Percentiles rank a stretch among this genome's conserved stretches.
Evolutionary conservation across 2,329 filamentous ascomycete genomes (phyloP).

Genomic region (Tolypocladium pustulatum): DNA sequence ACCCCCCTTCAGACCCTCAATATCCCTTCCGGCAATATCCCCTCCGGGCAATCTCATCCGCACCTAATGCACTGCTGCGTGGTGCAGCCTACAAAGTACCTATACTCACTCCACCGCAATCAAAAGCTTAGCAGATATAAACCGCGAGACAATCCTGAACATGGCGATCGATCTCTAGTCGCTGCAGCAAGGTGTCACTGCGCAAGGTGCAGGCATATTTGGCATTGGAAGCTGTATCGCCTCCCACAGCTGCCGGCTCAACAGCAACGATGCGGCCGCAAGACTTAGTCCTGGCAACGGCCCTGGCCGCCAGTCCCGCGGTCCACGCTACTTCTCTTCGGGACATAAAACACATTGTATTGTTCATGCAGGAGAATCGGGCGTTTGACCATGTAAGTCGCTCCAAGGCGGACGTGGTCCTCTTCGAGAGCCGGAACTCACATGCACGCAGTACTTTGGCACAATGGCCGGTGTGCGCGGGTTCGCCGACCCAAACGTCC

Average conservation of each 20-base stretch:
- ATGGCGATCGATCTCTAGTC: neutral
- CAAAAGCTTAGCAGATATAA: neutral
- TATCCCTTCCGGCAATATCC: too few relatives aligned
- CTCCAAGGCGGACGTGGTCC: neutral
- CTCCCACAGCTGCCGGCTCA: neutral
- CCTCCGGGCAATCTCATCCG: neutral
- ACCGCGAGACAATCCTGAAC: neutral
- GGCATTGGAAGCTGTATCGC: neutral
- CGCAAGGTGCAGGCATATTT: neutral
- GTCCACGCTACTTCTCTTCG: constrained; percentile 26
- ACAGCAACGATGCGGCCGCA: neutral
- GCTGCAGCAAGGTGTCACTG: neutral
- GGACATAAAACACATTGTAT: constrained; percentile 45
- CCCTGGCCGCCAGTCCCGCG: constrained; percentile 9
- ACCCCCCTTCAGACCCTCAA: neutral
- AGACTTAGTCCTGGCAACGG: neutral
- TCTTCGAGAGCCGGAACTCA: neutral
- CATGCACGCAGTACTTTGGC: constrained; percentile 35
- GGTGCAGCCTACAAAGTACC: neutral
- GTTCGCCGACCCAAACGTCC: constrained; percentile 33
- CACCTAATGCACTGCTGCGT: neutral
- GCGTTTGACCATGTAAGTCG: constrained; percentile 20
- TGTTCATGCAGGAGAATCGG: constrained; percentile 41
- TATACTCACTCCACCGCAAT: neutral
- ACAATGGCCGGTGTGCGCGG: constrained; percentile 43